Conservation (phyloP, 2,329 filamentous ascomycete species). For the Monilinia fructicola region DNA sequence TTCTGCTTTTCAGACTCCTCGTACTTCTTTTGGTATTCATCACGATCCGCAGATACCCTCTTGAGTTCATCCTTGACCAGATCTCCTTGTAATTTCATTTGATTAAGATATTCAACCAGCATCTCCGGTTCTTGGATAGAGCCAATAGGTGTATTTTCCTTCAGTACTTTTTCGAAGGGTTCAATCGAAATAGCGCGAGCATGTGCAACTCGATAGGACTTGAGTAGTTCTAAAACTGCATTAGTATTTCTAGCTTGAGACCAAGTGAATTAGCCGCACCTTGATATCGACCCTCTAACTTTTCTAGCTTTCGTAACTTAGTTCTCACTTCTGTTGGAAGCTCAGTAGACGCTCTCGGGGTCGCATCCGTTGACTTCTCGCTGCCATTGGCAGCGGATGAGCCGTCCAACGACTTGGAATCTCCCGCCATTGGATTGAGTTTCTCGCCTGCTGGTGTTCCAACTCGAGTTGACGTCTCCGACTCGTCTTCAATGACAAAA, state of each 20-base stretch:
- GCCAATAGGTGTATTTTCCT: slow-evolving; percentile 87
- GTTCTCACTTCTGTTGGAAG: slow-evolving; percentile 72
- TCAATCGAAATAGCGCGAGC: slow-evolving; percentile 83
- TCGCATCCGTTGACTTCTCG: slow-evolving; percentile 33
- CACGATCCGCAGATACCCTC: slow-evolving; percentile 77
- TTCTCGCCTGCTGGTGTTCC: slow-evolving; percentile 53
- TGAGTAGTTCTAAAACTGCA: slow-evolving; percentile 66
- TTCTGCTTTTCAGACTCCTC: slow-evolving; percentile 66
- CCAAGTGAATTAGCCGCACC: slow-evolving; percentile 51
- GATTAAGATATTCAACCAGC: slow-evolving; percentile 85
- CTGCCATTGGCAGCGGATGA: slow-evolving; percentile 36
- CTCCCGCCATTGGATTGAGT: slow-evolving; percentile 30
- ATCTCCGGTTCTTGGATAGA: slow-evolving; percentile 84
- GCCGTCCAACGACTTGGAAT: slow-evolving; percentile 25
- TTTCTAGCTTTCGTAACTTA: slow-evolving; percentile 83
- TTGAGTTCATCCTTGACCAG: slow-evolving; percentile 96
- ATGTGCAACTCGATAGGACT: slow-evolving; percentile 90
- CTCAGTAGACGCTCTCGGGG: slow-evolving; percentile 28
- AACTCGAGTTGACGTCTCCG: slow-evolving; percentile 62
- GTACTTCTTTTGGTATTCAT: slow-evolving; percentile 73
- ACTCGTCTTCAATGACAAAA: slow-evolving; percentile 82
- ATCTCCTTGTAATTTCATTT: slow-evolving; percentile 80
- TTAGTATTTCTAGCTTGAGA: slow-evolving; percentile 26
- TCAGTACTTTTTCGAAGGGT: slow-evolving; percentile 85
- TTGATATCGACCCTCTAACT: slow-evolving; percentile 82